These are phyloP conservation scores for Dictyophora rubrovolvata DNA, from an alignment of 768 basidiomycete species.

Conservation along the genomic window DNA sequence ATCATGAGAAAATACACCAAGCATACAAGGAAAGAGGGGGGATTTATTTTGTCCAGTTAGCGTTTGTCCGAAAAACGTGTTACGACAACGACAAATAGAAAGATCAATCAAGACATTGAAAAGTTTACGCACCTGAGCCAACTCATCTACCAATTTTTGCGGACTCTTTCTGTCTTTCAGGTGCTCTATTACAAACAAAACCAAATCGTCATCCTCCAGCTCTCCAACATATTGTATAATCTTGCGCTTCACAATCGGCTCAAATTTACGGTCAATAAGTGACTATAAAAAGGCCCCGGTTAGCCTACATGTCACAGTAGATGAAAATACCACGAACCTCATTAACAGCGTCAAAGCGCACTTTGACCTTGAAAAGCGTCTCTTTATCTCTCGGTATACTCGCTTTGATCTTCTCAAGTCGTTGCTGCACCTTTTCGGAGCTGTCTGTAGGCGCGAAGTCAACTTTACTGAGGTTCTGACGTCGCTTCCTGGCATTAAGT, in stretches of 20 bases:
- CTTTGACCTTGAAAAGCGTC: conserved; percentile 69
- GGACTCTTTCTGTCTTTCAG: conserved; percentile 84
- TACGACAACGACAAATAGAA: not conserved
- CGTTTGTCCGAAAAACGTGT: not conserved
- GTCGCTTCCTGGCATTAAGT: conserved; percentile 63
- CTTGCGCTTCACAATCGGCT: conserved; percentile 69
- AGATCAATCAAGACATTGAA: not conserved
- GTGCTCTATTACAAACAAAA: conserved; percentile 90
- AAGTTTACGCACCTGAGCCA: conserved; percentile 67
- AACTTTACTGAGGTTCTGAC: conserved; percentile 79
- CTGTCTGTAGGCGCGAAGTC: conserved; percentile 80
- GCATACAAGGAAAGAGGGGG: not conserved
- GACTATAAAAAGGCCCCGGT: conserved; percentile 31
- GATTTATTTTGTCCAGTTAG: not conserved
- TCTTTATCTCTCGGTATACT: conserved; percentile 74
- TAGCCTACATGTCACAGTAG: conserved; percentile 13
- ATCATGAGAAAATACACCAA: not conserved
- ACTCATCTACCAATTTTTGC: conserved; percentile 75
- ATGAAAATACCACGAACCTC: conserved; percentile 48
- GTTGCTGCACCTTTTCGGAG: conserved; percentile 67
- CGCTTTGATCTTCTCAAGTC: conserved; percentile 64
- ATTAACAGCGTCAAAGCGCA: conserved; percentile 84
- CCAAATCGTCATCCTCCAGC: conserved; percentile 86
- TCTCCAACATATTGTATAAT: conserved; percentile 88
- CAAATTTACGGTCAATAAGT: conserved; percentile 77